These are phyloP conservation scores for Beverwykella pulmonaria DNA, from an alignment of 495 filamentous ascomycete genomes.

Conservation along the genomic window DNA sequence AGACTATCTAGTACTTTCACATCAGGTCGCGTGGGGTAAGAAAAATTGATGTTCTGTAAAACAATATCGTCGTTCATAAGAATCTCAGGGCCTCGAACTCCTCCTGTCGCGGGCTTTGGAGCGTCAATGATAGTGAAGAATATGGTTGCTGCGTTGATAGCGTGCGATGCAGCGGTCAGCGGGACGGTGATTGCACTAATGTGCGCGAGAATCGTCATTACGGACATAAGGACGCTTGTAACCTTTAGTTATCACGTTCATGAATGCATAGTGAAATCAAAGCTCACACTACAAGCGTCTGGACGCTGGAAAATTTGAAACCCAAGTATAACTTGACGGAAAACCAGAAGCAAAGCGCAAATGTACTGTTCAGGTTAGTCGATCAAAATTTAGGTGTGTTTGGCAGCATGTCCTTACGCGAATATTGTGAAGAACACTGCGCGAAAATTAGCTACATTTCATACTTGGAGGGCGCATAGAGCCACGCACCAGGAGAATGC, in stretches of 20 bases:
- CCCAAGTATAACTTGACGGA: conserved; percentile 7
- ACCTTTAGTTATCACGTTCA: not conserved
- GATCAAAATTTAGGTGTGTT: not conserved
- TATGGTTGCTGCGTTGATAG: conserved; percentile 4
- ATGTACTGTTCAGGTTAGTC: conserved; percentile 7
- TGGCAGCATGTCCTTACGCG: not conserved
- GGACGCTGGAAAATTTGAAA: conserved; percentile 2
- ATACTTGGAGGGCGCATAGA: not conserved
- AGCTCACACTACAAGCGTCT: conserved; percentile 19
- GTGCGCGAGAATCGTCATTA: conserved; percentile 10
- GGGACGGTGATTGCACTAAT: conserved; percentile 14
- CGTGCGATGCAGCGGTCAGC: conserved; percentile 1
- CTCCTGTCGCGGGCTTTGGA: conserved; percentile 1
- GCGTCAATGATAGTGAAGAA: conserved; percentile 18
- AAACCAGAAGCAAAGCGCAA: conserved; percentile 21
- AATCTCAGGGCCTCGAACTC: not conserved
- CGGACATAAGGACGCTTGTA: conserved; percentile 11
- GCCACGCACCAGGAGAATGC: conserved; percentile 9
- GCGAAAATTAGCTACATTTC: not conserved
- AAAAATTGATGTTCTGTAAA: conserved; percentile 78
- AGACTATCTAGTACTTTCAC: conserved; percentile 84
- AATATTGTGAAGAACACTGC: conserved; percentile 15
- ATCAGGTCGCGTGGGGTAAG: conserved; percentile 90
- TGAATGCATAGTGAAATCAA: no score
- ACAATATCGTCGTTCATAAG: conserved; percentile 66